Evolutionary conservation across 768 basidiomycete species (phyloP), one percentile per base, ranked within the genome.

Genomic region (Fistulinella prunicolor): DNA sequence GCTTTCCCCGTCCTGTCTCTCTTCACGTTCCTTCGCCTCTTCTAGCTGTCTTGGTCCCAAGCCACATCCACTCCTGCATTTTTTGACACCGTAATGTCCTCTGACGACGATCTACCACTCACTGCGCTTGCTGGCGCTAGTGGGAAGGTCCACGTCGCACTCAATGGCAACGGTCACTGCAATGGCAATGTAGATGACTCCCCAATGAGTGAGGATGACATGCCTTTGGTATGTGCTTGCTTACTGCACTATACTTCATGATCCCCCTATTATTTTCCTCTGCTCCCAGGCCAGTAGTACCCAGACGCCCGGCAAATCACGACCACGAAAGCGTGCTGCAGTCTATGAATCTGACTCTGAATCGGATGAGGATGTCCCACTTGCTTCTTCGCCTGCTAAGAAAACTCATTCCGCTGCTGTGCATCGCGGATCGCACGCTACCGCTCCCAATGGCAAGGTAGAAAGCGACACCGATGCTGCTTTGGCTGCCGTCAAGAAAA

Each of bases 361-460:
- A n/a, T n/a, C n/a, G 51, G 86, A 87, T 38, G 66, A 89, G 54
- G 86, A 89, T 46, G 72, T 71, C 16, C 86, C 85, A 44, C 76
- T 88, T 32, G 82, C 86, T 41, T 85, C 86, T 22, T 86, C 88
- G 32, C 86, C 85, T 17, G 74, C 70, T 4, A 89, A 87, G 67
- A 69, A 68, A 47, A 48, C 61, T 16, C 62, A 62, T 21, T 66
- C 75, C 36, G 65, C 69, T 38, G 63, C 70, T 4, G 64, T 70
- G n/a, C 69, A 70, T 19, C 73, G 76, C 29, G 70, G 70, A 30
- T 63, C 71, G 24, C 61, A 66, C 42, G 67, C 72, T 22, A 71
- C 63, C 60, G 53, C 64, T 42, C 60, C 70, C 38, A 80, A 78
- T 46, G 72, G 76, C 58, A 69, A 60, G 58, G 59, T 60, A 38